Evolutionary conservation across 2,329 filamentous ascomycete species (phyloP), one percentile per base, ranked within the genome.

Genomic region (Tolypocladium pustulatum): DNA sequence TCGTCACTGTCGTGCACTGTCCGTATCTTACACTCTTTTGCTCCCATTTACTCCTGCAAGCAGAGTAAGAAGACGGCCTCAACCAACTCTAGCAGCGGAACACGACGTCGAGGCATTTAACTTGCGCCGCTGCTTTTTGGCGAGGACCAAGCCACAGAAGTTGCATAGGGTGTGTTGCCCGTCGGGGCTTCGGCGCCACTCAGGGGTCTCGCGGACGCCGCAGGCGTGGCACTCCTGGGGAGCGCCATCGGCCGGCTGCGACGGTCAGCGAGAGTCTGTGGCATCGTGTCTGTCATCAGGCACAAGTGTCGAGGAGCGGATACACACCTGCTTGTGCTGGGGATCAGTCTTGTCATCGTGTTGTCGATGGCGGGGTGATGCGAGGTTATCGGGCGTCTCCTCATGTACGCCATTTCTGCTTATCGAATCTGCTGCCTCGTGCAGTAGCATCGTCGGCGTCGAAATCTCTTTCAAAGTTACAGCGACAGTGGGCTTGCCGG

Each of bases 161-260:
- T 90, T 90, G 73, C 87, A 90, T 43, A 90, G 73, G 8, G 87
- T 89, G 61, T 86, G 78, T 51, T 86, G 86, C 53, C 87, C 87
- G 67, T 89, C 86, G n/a, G 87, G 87, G 37, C 87, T 87, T 65
- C 85, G 78, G 60, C 87, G 81, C 87, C 87, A 90, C 76, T 90
- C 86, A 25, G 87, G 87, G n/a, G 87, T 90, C 69, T 89, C 86
- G 49, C 85, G 84, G 65, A 86, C 81, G 68, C 88, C 87, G 71
- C 87, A 90, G 67, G 61, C 62, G 57, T 64, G 64, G 51, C 67
- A 69, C 1, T 57, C 60, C 25, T 83, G 52, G 54, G 55, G 38
- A 8, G 52, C 52, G 25, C 54, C 53, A 27, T 32, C 49, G 17
- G 49, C 36, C 27, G 55, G 46, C 58, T 59, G 37, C 38, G 17